Evolutionary conservation across 371 early-diverging fungal species (phyloP), one percentile per base, ranked within the genome.

Genomic region (Mucor sp.): DNA sequence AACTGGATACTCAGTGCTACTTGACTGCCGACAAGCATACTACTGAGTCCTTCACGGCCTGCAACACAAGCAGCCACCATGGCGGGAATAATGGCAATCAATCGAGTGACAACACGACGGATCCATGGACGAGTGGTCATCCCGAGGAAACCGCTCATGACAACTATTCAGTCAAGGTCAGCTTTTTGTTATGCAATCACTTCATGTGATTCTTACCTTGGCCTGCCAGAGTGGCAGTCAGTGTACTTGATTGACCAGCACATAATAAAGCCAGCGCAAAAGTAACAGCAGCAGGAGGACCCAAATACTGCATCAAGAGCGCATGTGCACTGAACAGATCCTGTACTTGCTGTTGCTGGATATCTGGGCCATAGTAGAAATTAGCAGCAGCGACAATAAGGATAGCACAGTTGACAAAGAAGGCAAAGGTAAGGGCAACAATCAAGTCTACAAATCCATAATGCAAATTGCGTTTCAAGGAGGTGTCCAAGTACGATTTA

Each of bases 201-300:
- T 2, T 11, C 3, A 50, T n/a, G 6, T 17, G 3, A 6, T 4
- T 15, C 28, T 56, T 56, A 68, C 65, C 65, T 75, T 93, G 93
- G 15, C 95, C 95, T 6, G 95, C 93, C 70, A 95, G 72, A 15
- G 95, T 95, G 3, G 93, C 94, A 1, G 95, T 94, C 47, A 95
- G 76, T 12, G 94, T 93, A 25, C 90, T 88, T 5, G 86, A 86
- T 73, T 94, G 94, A 39, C 95, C 95, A 2, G 92, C 84, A 67
- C 88, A 80, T 61, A 95, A 71, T 56, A 95, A 74, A 6, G 91
- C 94, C 4, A 93, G 67, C 0, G 93, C 93, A 85, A 94, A 95
- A 7, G 89, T 61, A n/a, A 82, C 74, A 9, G 88, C 92, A 0
- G 93, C 91, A 3, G 86, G 81, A 6, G 74, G 77, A 3, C 93